These are phyloP conservation scores for Candida vartiovaarae DNA, from an alignment of 805 yeast species.

Conservation along the genomic window DNA sequence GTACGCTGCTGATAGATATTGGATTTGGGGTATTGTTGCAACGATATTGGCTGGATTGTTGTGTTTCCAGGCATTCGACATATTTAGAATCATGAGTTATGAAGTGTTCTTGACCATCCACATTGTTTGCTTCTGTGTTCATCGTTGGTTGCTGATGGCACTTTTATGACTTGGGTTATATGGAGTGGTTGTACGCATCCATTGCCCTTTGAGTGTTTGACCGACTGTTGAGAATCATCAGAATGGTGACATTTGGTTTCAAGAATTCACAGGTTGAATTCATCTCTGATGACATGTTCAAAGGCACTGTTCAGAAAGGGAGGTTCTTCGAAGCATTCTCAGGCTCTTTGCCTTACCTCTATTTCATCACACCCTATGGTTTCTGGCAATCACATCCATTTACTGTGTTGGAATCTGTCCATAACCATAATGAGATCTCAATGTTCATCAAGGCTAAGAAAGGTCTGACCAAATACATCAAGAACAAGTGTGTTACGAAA, in stretches of 20 bases:
- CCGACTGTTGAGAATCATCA: slow-evolving; percentile 38
- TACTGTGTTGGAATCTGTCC: slow-evolving; percentile 41
- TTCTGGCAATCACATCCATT: slow-evolving; percentile 77
- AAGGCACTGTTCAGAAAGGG: slow-evolving; percentile 37
- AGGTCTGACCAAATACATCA: slow-evolving; percentile 46
- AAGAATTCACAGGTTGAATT: slow-evolving; percentile 16
- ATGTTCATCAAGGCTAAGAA: slow-evolving; percentile 45
- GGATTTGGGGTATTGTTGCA: slow-evolving; percentile 38
- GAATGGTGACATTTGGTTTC: slow-evolving; percentile 22
- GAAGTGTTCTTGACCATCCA: slow-evolving; percentile 58
- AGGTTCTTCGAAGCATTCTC: slow-evolving; percentile 41
- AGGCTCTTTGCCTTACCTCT: slow-evolving; percentile 54
- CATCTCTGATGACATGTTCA: slow-evolving; percentile 38
- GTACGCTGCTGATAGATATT: slow-evolving; percentile 7
- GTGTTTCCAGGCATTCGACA: slow-evolving; percentile 40
- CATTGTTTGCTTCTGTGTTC: slow-evolving; percentile 46
- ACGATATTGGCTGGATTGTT: slow-evolving; percentile 37
- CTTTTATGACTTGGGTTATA: slow-evolving; percentile 43
- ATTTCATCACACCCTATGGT: slow-evolving; percentile 42
- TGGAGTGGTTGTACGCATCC: slow-evolving; percentile 41
- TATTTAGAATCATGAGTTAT: slow-evolving; percentile 46
- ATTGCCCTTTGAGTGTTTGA: slow-evolving; percentile 28
- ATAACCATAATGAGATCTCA: slow-evolving; percentile 31
- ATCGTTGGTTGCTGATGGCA: slow-evolving; percentile 55
- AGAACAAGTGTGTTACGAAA: slow-evolving; percentile 24